Evolutionary conservation across 805 yeast species (phyloP).

Genomic region (Candida qinlingensis): DNA sequence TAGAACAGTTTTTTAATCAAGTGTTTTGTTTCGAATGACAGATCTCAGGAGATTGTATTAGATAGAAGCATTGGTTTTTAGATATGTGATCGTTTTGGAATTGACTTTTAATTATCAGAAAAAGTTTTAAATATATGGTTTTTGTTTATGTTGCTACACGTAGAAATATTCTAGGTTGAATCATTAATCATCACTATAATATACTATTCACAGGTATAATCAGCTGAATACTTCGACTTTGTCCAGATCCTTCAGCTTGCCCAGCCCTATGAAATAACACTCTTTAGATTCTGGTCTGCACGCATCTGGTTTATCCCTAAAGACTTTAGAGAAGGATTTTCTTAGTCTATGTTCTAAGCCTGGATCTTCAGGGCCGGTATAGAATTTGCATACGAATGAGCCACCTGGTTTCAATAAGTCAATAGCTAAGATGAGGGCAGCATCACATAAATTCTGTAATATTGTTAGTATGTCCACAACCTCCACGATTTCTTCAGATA

Average conservation of each 20-base stretch:
- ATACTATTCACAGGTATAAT: neutral
- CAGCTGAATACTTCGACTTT: slow-evolving; percentile 39
- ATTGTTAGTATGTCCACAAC: slow-evolving; percentile 2
- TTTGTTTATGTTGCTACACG: neutral
- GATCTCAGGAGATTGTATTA: neutral
- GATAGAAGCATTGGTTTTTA: neutral
- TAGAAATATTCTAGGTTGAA: too few relatives aligned
- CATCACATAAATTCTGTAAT: slow-evolving; percentile 74
- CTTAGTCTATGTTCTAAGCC: slow-evolving; percentile 55
- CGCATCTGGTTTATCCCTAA: slow-evolving; percentile 74
- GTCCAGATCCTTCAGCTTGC: slow-evolving; percentile 37
- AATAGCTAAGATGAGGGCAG: slow-evolving; percentile 74
- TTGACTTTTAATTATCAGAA: too few relatives aligned
- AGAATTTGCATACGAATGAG: slow-evolving; percentile 73
- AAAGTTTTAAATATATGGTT: neutral
- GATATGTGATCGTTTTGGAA: too few relatives aligned
- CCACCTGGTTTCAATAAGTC: slow-evolving; percentile 71
- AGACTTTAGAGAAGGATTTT: slow-evolving; percentile 56
- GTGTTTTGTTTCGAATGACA: too few relatives aligned
- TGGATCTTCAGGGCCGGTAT: slow-evolving; percentile 74
- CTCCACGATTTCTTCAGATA: slow-evolving; percentile 1
- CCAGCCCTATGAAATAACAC: slow-evolving; percentile 69
- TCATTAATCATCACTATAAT: too few relatives aligned
- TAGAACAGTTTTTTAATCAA: slow-evolving; percentile 1
- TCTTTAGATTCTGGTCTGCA: slow-evolving; percentile 78